Evolutionary conservation across 78 protist genomes (phyloP), one percentile per base, ranked within the genome.

Genomic region (Tieghemostelium lacteum): DNA sequence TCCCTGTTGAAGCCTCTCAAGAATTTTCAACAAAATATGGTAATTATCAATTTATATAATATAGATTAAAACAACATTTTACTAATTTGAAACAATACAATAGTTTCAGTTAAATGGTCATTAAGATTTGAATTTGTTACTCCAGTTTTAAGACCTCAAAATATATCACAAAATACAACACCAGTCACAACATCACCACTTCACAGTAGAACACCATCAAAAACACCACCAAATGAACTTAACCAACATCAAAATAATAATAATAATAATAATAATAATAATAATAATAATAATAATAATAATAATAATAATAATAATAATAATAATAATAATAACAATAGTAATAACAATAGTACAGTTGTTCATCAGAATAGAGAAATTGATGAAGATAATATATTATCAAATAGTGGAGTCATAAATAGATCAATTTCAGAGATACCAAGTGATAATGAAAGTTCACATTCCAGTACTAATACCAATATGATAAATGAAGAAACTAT

Each of bases 81-180:
- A 20, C 37, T 8, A 19, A 16, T 55, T 20, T 55, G 22, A 29
- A 14, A 24, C 6, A 73, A 20, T 2, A 39, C 22, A 26, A 14
- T 45, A 76, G 88, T 78, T 28, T 66, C 91, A 24, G 91, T 83
- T 16, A 83, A 69, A 83, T 83, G 91, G 91, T 39, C 75, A 69
- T 45, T 83, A 69, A 34, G 67, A 34, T 83, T 83, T 49, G 91
- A 83, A 69, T 83, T 83, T 83, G 78, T 83, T 45, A 83, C 91
- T 40, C 91, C 91, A 37, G n/a, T 83, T 8, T 69, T 69, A 33
- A 26, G 69, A 57, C n/a, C 50, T 26, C 37, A 14, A 20, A 37
- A 50, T 28, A 29, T 62, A 29, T 36, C 3, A 29, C 83, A 57
- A 37, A 24, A 52, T 37, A 45, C 52, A 14, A 14, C 52, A 6